These are phyloP conservation scores for Graphium sp. DNA, from an alignment of 2,329 filamentous ascomycete species.

Conservation along the genomic window DNA sequence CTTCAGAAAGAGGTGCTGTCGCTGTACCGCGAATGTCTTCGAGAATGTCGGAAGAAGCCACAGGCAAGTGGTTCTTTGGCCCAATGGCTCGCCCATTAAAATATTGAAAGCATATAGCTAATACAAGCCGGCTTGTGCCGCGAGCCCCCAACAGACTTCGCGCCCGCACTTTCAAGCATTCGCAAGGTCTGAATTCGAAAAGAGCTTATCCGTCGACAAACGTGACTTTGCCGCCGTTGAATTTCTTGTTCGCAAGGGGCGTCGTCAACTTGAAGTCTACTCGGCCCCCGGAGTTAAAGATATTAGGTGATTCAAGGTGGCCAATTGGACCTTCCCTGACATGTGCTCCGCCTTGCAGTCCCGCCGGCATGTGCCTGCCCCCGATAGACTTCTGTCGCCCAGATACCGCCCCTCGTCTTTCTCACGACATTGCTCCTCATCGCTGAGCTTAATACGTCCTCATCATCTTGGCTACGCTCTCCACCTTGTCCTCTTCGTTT, in stretches of 20 bases:
- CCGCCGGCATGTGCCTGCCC: too few species aligned
- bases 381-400: too few species aligned
- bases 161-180: conserved; percentile 46
- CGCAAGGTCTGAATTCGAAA: conserved; percentile 59
- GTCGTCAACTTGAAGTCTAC: conserved; percentile 67
- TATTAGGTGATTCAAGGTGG: conserved; percentile 26
- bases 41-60: conserved; percentile 69
- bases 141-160: conserved; percentile 33
- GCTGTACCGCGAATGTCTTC: conserved; percentile 74
- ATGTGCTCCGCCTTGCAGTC: too few species aligned
- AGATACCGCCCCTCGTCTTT: too few species aligned
- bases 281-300: conserved; percentile 68
- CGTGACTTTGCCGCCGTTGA: conserved; percentile 79
- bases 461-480: too few species aligned
- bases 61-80: conserved; percentile 39
- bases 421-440: background rate
- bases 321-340: too few species aligned
- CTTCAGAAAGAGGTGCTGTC: conserved; percentile 79
- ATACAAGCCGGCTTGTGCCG: too few species aligned
- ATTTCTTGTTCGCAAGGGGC: conserved; percentile 67
- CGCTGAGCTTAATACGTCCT: too few species aligned
- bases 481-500: too few species aligned
- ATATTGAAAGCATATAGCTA: too few species aligned
- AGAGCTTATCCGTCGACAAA: conserved; percentile 52
- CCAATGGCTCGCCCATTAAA: too few species aligned